Percentiles rank a stretch among this genome's conserved stretches.
Evolutionary conservation across 129 eudicot genomes (phyloP).

Genomic region (Lonicera japonica): DNA sequence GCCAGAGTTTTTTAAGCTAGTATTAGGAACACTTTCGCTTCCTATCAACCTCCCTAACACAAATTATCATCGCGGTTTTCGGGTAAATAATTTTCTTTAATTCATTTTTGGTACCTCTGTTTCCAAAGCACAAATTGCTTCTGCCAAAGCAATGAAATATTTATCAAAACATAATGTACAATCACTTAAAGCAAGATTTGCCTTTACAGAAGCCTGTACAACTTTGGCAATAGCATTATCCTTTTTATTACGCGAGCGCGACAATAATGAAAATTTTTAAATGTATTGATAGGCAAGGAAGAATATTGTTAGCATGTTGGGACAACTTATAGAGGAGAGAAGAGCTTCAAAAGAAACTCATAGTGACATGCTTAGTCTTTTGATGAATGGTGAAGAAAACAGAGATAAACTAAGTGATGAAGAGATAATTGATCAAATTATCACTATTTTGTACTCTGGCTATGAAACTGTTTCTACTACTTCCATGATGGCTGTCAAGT

Average conservation of each 20-base stretch:
- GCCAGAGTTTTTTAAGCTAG: slow-evolving; percentile 31
- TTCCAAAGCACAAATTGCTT: no score
- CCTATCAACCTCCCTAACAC: slow-evolving; percentile 50
- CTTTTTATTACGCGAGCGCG: not conserved
- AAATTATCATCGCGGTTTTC: slow-evolving; percentile 33
- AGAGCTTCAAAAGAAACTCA: slow-evolving; percentile 22
- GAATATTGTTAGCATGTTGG: slow-evolving; percentile 17
- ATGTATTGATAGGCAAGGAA: slow-evolving; percentile 20
- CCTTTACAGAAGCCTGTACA: not conserved
- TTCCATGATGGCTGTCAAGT: slow-evolving; percentile 99
- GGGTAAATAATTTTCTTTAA: slow-evolving; percentile 17
- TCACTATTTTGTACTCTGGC: slow-evolving; percentile 50
- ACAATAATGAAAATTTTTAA: not conserved
- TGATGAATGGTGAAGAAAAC: slow-evolving; percentile 11
- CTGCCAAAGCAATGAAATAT: no score
- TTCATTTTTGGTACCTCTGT: no score
- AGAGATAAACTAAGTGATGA: slow-evolving; percentile 28
- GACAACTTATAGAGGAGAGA: slow-evolving; percentile 25
- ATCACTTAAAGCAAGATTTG: not conserved
- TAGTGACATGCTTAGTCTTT: slow-evolving; percentile 26
- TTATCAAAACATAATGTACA: no score
- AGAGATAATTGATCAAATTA: slow-evolving; percentile 36
- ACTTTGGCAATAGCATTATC: no score
- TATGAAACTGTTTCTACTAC: slow-evolving; percentile 98
- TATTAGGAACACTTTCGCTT: slow-evolving; percentile 38